phyloP scores from a whole-genome alignment of 805 yeast genomes.

The Priceomyces haplophilus region DNA sequence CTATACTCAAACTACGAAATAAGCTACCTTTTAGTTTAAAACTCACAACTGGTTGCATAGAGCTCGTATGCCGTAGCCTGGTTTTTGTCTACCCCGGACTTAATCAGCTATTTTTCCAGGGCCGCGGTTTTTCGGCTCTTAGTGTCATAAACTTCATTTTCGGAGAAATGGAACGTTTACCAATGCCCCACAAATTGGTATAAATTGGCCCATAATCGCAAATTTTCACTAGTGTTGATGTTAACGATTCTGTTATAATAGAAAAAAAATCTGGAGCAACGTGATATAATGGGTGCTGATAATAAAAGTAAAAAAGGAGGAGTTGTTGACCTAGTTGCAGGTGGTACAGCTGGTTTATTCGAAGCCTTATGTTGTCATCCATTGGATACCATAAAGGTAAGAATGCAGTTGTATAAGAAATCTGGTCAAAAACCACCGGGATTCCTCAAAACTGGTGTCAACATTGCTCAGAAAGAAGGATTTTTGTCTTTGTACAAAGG shows the following conservation, averaged over 20 bases:
- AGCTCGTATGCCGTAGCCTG: not conserved
- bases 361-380: conserved; percentile 99
- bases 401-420: conserved; percentile 88
- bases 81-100: conserved; percentile 9
- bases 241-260: too few species aligned
- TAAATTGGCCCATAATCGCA: not conserved
- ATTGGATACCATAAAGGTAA: conserved; percentile 93
- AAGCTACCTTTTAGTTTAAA: conserved; percentile 2
- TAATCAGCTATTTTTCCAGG: not conserved
- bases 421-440: conserved; percentile 80
- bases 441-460: conserved; percentile 74
- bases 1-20: conserved; percentile 3
- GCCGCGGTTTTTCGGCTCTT: conserved; percentile 7
- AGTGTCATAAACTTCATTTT: conserved; percentile 1
- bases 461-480: conserved; percentile 76
- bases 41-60: not conserved
- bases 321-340: conserved; percentile 75
- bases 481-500: conserved; percentile 89
- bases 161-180: conserved; percentile 19
- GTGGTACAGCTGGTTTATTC: conserved; percentile 95
- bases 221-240: not conserved
- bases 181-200: conserved; percentile 5
- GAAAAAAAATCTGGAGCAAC: too few species aligned
- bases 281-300: conserved; percentile 9
- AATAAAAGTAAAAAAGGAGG: conserved; percentile 35